Conservation (phyloP, 768 basidiomycete species). For the Astraeus odoratus region DNA sequence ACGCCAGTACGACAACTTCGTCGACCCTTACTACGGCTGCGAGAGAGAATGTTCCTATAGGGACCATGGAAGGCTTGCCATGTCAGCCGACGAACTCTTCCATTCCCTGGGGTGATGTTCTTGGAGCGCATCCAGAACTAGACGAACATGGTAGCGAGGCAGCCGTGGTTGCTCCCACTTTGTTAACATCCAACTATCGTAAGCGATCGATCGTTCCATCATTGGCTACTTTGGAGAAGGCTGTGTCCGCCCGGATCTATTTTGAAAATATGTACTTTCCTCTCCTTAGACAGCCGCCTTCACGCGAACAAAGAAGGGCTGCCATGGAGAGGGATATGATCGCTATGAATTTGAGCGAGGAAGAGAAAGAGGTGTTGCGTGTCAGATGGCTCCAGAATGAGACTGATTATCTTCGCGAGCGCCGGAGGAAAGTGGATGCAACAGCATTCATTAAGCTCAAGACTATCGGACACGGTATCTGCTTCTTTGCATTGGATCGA, state of each 20-base stretch:
- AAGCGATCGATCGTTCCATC: constrained; percentile 73
- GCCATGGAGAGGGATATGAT: constrained; percentile 88
- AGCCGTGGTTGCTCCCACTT: constrained; percentile 13
- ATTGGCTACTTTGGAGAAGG: constrained; percentile 86
- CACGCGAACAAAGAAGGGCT: constrained; percentile 75
- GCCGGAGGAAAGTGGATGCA: constrained; percentile 73
- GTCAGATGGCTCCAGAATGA: constrained; percentile 82
- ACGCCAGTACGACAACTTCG: constrained; percentile 60
- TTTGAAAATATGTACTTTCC: constrained; percentile 90
- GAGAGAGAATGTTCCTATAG: constrained; percentile 53
- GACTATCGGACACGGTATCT: constrained; percentile 87
- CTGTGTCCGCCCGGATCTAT: constrained; percentile 87
- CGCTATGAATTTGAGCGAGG: constrained; percentile 60
- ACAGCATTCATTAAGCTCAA: constrained; percentile 85
- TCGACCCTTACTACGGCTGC: constrained; percentile 73
- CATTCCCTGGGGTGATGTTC: constrained; percentile 51
- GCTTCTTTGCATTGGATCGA: constrained; percentile 20
- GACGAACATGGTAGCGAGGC: constrained; percentile 49
- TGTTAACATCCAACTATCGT: constrained; percentile 30
- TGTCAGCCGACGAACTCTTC: constrained; percentile 54
- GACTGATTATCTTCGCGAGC: constrained; percentile 82
- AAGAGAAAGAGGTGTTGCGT: constrained; percentile 66
- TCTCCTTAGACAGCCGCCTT: constrained; percentile 76
- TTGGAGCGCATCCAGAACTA: constrained; percentile 60
- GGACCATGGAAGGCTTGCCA: constrained; percentile 43